Percentiles rank a stretch among this genome's conserved stretches.
Evolutionary conservation across 169 alveolate species (phyloP).

Genomic region (Plasmodium gaboni): DNA sequence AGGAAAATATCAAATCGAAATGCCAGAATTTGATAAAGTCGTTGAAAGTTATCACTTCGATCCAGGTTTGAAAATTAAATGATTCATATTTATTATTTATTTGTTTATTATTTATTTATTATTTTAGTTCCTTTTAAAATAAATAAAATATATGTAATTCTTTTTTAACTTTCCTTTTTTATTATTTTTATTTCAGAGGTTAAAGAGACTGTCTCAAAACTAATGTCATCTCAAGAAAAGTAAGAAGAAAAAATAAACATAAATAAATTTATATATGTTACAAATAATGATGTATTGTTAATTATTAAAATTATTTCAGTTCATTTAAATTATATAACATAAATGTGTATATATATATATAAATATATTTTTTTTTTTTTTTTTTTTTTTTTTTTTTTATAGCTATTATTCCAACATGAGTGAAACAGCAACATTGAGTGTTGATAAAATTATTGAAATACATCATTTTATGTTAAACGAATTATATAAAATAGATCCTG

Average conservation of each 20-base stretch:
- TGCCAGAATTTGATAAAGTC: conserved; percentile 76
- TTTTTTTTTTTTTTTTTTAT: neutral
- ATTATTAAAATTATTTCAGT: neutral
- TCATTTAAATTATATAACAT: neutral
- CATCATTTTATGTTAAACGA: conserved; percentile 88
- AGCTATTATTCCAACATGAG: conserved; percentile 72
- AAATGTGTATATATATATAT: neutral
- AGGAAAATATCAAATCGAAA: conserved; percentile 71
- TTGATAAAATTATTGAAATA: conserved; percentile 82
- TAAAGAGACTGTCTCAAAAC: conserved; percentile 66
- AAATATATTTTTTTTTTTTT: neutral
- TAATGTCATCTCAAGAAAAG: conserved; percentile 73
- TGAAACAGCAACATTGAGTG: conserved; percentile 67
- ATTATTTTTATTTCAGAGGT: conserved; percentile 22
- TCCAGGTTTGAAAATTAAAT: conserved; percentile 37
- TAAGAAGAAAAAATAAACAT: conserved; percentile 9
- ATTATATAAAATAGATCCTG: conserved; percentile 81
- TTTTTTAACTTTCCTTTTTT: too few species aligned
- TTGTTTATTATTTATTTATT: neutral
- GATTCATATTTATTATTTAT: neutral
- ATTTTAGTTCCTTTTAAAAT: neutral
- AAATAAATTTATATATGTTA: conserved; percentile 1
- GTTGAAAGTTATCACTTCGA: conserved; percentile 73
- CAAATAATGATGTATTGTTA: too few species aligned
- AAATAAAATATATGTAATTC: neutral